phyloP scores from a whole-genome alignment of 441 rosid species.

The Populus hybrid region DNA sequence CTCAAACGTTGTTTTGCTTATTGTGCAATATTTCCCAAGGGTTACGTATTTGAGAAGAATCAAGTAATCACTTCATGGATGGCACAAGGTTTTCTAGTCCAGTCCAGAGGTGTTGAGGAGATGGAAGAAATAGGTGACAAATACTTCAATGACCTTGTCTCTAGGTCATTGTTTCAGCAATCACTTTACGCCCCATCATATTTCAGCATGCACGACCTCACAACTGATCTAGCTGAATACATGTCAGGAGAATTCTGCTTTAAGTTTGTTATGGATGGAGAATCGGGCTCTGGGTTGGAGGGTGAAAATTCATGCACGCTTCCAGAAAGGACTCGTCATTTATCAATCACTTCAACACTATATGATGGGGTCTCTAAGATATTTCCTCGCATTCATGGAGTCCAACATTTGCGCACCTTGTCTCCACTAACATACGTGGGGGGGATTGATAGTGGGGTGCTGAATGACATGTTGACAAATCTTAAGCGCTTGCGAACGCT shows the following conservation, averaged over 20 bases:
- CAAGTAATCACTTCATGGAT: too few species aligned
- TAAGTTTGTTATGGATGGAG: neutral
- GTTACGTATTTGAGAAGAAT: too few species aligned
- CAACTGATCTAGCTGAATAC: too few species aligned
- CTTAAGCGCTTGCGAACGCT: neutral
- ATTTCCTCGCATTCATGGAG: constrained; percentile 13
- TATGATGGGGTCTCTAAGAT: constrained; percentile 9
- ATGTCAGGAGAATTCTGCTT: neutral
- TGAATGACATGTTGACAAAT: neutral
- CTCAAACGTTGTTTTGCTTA: too few species aligned
- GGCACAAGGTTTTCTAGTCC: too few species aligned
- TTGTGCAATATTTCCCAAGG: too few species aligned
- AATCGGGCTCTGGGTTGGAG: constrained; percentile 8
- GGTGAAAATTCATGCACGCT: neutral
- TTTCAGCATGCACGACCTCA: too few species aligned
- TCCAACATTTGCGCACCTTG: constrained; percentile 20
- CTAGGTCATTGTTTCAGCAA: too few species aligned
- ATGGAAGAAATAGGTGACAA: too few species aligned
- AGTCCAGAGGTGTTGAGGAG: too few species aligned
- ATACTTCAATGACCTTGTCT: too few species aligned
- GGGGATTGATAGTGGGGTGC: neutral
- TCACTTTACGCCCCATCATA: too few species aligned
- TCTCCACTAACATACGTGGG: neutral
- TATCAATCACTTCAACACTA: neutral
- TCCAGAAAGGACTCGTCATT: neutral